Evolutionary conservation across 176 grass and related monocot species (phyloP).

Genomic region (Zoysia japonica): DNA sequence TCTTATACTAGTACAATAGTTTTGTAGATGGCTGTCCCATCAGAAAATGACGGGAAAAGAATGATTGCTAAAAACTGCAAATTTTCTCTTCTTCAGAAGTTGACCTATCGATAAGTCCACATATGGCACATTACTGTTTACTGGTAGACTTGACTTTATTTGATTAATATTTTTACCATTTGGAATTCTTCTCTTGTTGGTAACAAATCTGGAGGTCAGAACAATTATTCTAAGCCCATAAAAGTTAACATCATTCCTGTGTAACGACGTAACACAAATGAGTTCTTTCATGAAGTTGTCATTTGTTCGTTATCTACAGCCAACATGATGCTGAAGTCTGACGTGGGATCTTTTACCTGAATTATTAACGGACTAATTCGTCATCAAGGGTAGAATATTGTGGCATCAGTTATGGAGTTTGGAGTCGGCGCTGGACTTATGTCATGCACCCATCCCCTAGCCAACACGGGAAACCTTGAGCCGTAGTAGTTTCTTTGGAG

Average conservation of each 20-base stretch:
- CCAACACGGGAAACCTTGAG: background rate
- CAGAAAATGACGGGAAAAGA: background rate
- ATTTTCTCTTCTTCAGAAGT: background rate
- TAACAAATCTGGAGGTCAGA: background rate
- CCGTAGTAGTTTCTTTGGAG: no score
- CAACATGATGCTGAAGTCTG: background rate
- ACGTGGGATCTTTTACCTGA: constrained; percentile 1
- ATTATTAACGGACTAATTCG: background rate
- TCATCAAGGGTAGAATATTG: background rate
- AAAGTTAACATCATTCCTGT: background rate
- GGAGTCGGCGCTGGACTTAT: background rate
- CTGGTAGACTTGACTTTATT: background rate
- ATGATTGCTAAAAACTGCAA: background rate
- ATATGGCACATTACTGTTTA: constrained; percentile 8
- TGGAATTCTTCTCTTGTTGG: background rate
- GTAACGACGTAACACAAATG: background rate
- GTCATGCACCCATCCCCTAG: background rate
- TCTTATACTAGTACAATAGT: background rate
- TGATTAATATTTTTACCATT: background rate
- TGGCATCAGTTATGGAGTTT: background rate
- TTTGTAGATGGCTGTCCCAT: background rate
- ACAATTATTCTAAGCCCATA: background rate
- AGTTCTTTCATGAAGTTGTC: background rate
- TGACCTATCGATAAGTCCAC: constrained; percentile 9
- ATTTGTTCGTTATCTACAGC: constrained; percentile 2